These are phyloP conservation scores for Cercophora sp. DNA, from an alignment of 495 filamentous ascomycete genomes.

Conservation along the genomic window DNA sequence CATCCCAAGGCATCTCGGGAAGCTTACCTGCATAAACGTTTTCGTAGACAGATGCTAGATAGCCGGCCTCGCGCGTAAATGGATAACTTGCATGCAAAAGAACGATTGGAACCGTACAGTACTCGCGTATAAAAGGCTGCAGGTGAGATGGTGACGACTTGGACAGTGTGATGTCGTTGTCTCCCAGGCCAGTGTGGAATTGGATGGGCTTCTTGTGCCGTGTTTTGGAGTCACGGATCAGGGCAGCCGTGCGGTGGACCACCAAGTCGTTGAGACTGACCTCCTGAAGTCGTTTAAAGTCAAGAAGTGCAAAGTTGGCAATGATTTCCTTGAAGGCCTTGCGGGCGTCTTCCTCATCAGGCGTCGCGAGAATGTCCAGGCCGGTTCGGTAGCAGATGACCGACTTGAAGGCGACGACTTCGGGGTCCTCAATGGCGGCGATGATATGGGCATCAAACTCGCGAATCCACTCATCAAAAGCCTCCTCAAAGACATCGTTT, in stretches of 20 bases:
- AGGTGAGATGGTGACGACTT: conserved; percentile 73
- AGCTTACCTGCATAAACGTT: conserved; percentile 84
- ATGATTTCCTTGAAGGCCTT: conserved; percentile 28
- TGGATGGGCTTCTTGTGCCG: conserved; percentile 67
- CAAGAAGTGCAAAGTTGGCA: conserved; percentile 18
- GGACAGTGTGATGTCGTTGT: conserved; percentile 71
- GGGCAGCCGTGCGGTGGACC: conserved; percentile 51
- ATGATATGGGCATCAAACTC: conserved; percentile 43
- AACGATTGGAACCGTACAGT: conserved; percentile 67
- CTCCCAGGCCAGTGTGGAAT: conserved; percentile 83
- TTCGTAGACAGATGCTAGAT: conserved; percentile 72
- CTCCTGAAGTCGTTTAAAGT: conserved; percentile 52
- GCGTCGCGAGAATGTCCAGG: conserved; percentile 48
- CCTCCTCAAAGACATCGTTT: conserved; percentile 23
- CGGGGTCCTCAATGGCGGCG: conserved; percentile 53
- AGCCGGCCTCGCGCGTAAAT: conserved; percentile 76
- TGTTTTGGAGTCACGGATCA: conserved; percentile 41
- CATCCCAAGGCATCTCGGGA: too few relatives aligned
- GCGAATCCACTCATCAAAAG: conserved; percentile 28
- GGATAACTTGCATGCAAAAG: conserved; percentile 83
- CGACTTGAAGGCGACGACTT: conserved; percentile 81
- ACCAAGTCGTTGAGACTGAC: conserved; percentile 63
- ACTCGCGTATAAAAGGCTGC: conserved; percentile 67
- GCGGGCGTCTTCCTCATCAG: conserved; percentile 21
- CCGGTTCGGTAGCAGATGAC: conserved; percentile 83